Evolutionary conservation across 345 rosid species (phyloP), one percentile per base, ranked within the genome.

Genomic region (Luvunga scandens): DNA sequence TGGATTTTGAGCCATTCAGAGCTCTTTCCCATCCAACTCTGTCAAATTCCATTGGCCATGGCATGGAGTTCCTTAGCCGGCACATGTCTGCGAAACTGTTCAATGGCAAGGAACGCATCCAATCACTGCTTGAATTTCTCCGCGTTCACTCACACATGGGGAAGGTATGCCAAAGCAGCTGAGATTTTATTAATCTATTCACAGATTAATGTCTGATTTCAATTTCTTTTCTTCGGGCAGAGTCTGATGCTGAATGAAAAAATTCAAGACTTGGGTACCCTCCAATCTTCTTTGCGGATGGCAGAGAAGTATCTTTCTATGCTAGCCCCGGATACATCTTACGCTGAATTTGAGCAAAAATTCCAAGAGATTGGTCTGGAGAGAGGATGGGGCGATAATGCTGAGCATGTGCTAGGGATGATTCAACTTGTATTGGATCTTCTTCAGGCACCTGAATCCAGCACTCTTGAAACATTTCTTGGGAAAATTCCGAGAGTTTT

Each of bases 11-110:
- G 80, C 98, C 98, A 19, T 95, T 95, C 82, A 88, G 83, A 22
- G 95, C 97, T 84, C 93, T 95, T 75, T 98, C 98, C 27, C 95
- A 95, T 55, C 97, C 98, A 30, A 93, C 98, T 16, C 97, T 93
- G 10, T 80, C 93, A 0, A 93, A 93, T 78, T 95, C 89, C 71
- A 93, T 95, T 8, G 98, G 98, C 12, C 88, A 95, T 76, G 98
- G 98, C 36, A 97, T 95, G 33, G 97, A 95, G 86, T 95, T 95
- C 87, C 98, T 95, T 69, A 95, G 93, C 74, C 97, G 98, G 67
- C 98, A 95, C 80, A 95, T 95, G 45, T 94, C 98, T 0, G 97
- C 98, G 0, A 94, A 91, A 83, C 87, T 94, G 81, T 94, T 92
- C 87, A 97, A 94, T 85, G 96, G 91, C 89, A 94, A 91, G 84